Evolutionary conservation across 2,329 filamentous ascomycete species (phyloP).

Genomic region (Apiospora saccharicola): DNA sequence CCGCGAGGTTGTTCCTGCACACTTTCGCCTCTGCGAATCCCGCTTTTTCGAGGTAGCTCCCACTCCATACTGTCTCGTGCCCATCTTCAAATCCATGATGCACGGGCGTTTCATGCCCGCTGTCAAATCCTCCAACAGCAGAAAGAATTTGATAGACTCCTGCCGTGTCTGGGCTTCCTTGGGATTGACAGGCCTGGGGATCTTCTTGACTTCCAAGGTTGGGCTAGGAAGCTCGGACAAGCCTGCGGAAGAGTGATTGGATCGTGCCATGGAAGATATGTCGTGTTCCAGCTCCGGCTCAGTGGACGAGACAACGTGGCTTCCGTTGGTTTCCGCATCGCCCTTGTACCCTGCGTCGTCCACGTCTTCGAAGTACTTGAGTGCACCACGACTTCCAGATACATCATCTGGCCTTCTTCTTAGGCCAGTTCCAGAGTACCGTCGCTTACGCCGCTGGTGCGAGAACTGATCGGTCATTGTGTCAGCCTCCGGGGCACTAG

Average conservation of each 20-base stretch:
- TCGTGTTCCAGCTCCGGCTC: slow-evolving; percentile 24
- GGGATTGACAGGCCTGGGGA: slow-evolving; percentile 73
- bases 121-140: slow-evolving; percentile 92
- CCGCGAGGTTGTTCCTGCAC: slow-evolving; percentile 87
- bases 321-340: slow-evolving; percentile 63
- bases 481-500: slow-evolving; percentile 70
- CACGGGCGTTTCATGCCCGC: slow-evolving; percentile 96
- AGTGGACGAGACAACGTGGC: neutral
- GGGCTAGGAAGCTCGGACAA: slow-evolving; percentile 49
- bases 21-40: slow-evolving; percentile 91
- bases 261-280: slow-evolving; percentile 27
- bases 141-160: slow-evolving; percentile 82
- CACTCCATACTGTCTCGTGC: slow-evolving; percentile 93
- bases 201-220: slow-evolving; percentile 48
- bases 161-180: slow-evolving; percentile 75
- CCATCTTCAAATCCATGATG: slow-evolving; percentile 98
- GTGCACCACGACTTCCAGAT: slow-evolving; percentile 71
- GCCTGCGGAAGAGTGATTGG: slow-evolving; percentile 43
- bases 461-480: slow-evolving; percentile 53
- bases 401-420: slow-evolving; percentile 78
- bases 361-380: slow-evolving; percentile 92
- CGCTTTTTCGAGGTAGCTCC: slow-evolving; percentile 93
- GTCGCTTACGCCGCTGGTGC: slow-evolving; percentile 63
- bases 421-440: slow-evolving; percentile 88
- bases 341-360: slow-evolving; percentile 83